phyloP scores from a whole-genome alignment of 1,139 yeast species.

The Blastobotrys raffinosifermentans region DNA sequence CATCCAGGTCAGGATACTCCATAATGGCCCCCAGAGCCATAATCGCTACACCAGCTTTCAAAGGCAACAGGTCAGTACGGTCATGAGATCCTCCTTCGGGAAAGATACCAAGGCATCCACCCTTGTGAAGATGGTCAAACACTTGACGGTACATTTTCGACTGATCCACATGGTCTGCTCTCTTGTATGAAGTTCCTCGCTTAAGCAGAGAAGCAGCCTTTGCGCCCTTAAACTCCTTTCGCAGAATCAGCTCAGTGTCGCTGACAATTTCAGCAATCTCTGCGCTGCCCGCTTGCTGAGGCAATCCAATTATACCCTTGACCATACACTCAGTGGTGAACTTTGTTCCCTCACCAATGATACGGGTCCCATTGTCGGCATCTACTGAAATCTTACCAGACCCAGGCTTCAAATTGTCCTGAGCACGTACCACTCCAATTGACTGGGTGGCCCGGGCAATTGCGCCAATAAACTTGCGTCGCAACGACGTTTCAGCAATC shows the following conservation, averaged over 20 bases:
- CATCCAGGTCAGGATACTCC: slow-evolving; percentile 56
- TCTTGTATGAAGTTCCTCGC: slow-evolving; percentile 58
- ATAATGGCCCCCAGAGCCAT: slow-evolving; percentile 95
- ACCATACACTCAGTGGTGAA: slow-evolving; percentile 61
- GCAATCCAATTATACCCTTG: slow-evolving; percentile 71
- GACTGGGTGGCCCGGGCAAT: slow-evolving; percentile 71
- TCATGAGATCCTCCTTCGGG: slow-evolving; percentile 99
- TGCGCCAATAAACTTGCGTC: slow-evolving; percentile 61
- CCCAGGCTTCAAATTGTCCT: slow-evolving; percentile 65
- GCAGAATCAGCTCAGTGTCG: slow-evolving; percentile 66
- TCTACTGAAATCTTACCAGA: slow-evolving; percentile 56
- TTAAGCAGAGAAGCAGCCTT: slow-evolving; percentile 34
- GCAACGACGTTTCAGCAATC: slow-evolving; percentile 78
- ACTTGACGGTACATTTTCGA: slow-evolving; percentile 74
- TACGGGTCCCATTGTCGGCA: slow-evolving; percentile 39
- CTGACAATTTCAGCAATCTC: slow-evolving; percentile 64
- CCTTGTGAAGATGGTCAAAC: slow-evolving; percentile 70
- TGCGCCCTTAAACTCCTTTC: slow-evolving; percentile 65
- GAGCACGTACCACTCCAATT: slow-evolving; percentile 89
- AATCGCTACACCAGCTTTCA: slow-evolving; percentile 95
- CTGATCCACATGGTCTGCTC: slow-evolving; percentile 82
- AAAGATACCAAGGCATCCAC: slow-evolving; percentile 87
- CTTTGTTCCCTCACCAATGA: slow-evolving; percentile 62
- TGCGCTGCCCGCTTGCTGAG: slow-evolving; percentile 71
- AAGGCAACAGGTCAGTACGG: slow-evolving; percentile 79